Base-by-base conservation (phyloP, 345 rosid species). In the Lepidium didymum region DNA sequence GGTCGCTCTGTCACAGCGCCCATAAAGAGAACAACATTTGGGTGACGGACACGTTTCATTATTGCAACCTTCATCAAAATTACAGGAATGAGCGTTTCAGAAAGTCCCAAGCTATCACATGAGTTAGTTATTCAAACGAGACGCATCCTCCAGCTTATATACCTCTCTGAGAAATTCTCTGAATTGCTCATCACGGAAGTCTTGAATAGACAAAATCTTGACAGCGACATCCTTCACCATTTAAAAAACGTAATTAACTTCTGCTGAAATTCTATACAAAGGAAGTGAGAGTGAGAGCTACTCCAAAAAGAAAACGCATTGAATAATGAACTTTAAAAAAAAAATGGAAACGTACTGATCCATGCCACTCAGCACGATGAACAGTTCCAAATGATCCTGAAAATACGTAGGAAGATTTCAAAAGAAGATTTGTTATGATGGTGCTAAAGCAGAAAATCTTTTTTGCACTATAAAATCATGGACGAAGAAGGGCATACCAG, bases 291-390 rank as follows among this genome's bases (percentile, higher is more conserved):
- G 49, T 68, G 29, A 34, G 16, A 52, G 33, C 47, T 46, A 13
- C 31, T 35, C 5, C 4, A 44, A 44, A 27, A 50, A 43, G 10
- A 47, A 41, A 64, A 47, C 36, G 38, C 11, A 61, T 46, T 36
- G 23, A 21, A 55, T 10, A 12, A 43, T 36, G 13, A 52, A 53
- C 2, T 13, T 25, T 63, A 21, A 14, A 11, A 0, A 38, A 21
- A 4, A 7, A 40, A 18, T 13, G 36, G 40, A 65, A 67, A 84
- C 96, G 72, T 58, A 93, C 98, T 70, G 97, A 90, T 74, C 98
- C 98, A 83, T 90, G 88, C 97, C 98, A 93, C 79, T 93, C 98
- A 77, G 98, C 98, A 37, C 91, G 96, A 82, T 93, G 97, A 76
- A 93, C 98, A 14, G 94, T 93, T 70, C 97, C 94, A 81, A 93